Evolutionary conservation across 345 rosid genomes (phyloP), one percentile per base, ranked within the genome.

Genomic region (Syzygium jambos): DNA sequence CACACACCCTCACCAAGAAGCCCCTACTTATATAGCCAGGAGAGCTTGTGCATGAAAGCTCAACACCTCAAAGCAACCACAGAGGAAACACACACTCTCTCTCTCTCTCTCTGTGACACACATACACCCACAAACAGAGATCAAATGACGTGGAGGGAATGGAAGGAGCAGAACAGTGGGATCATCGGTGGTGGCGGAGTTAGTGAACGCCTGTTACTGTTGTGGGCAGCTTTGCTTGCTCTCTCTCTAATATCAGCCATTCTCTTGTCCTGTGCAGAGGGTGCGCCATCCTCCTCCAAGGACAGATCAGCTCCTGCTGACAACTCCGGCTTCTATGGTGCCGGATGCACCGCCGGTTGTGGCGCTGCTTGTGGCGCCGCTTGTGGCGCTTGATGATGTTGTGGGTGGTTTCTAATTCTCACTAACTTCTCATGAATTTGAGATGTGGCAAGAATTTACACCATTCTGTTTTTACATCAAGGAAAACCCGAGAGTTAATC

Each of bases 241-340:
- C 88, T 92, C 82, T 92, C 92, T 86, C 57, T 91, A 52, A 83
- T 95, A 54, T 93, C 92, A 25, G 93, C 92, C 90, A 86, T 92
- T 27, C 68, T 95, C 86, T 92, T 95, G 77, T 90, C 93, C 27
- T 95, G 96, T 78, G 92, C 94, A 21, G 91, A 93, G 12, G 97
- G 96, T 38, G 90, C 65, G 15, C 89, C 95, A 41, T 65, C 88
- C 30, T 87, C 88, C 41, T 87, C 89, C 34, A 87, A 87, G 52
- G 51, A 84, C 90, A 83, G 91, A 55, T 90, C 61, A 59, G 25
- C 89, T n/a, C 61, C 87, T 63, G 87, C 89, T 2, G 88, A 56
- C 2, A 90, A 90, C n/a, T 68, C 93, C 6, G 52, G 61, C 87
- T 10, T 54, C 73, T 88, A 85, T 9, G 94, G 91, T 10, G 93